Evolutionary conservation across 495 filamentous ascomycete genomes (phyloP).

Genomic region (Penicillium egyptiacum): DNA sequence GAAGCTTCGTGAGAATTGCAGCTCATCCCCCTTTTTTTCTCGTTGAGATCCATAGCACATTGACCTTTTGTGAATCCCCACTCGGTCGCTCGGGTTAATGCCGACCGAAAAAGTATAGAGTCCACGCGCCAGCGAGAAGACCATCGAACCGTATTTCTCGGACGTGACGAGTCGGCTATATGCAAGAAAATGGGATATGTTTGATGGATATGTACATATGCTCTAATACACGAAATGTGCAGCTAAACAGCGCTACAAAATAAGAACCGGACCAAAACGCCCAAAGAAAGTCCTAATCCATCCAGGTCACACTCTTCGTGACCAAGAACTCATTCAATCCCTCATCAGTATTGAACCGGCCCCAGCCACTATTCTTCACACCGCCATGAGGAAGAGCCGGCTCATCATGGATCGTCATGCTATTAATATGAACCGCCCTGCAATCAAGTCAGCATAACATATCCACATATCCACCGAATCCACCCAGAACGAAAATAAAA

Average conservation of each 20-base stretch:
- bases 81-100: slow-evolving; percentile 19
- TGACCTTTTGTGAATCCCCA: neutral
- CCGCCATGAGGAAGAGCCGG: slow-evolving; percentile 76
- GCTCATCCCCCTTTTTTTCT: neutral
- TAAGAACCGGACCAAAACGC: neutral
- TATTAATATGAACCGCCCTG: slow-evolving; percentile 81
- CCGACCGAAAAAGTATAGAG: slow-evolving; percentile 12
- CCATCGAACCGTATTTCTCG: neutral
- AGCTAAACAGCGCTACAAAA: neutral
- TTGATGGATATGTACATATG: too few species aligned
- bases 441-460: slow-evolving; percentile 5
- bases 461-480: neutral
- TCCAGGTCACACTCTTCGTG: slow-evolving; percentile 80
- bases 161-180: slow-evolving; percentile 2
- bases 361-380: slow-evolving; percentile 80
- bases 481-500: neutral
- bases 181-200: neutral
- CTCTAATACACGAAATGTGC: neutral
- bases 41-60: neutral
- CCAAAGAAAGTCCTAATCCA: slow-evolving; percentile 28
- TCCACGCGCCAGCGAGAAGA: neutral
- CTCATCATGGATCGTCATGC: slow-evolving; percentile 86
- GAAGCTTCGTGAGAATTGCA: neutral
- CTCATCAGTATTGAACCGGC: slow-evolving; percentile 57
- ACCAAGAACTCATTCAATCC: slow-evolving; percentile 73